These are phyloP conservation scores for Trichoderma reesei DNA, from an alignment of 495 filamentous ascomycete species.

Conservation along the genomic window DNA sequence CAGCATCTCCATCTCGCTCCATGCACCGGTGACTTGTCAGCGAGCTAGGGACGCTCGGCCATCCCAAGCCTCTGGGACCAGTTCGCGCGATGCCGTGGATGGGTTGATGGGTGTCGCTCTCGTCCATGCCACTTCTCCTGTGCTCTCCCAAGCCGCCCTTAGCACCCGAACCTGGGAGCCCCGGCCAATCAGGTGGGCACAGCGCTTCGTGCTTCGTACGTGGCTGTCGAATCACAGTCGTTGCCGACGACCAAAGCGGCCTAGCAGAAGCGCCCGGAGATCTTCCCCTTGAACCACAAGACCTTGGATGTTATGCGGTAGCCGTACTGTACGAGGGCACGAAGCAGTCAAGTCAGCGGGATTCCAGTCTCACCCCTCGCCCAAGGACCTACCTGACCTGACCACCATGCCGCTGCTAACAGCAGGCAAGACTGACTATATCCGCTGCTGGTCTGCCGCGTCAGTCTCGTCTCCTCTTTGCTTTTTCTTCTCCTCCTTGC, in stretches of 20 bases:
- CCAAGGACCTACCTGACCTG: not conserved
- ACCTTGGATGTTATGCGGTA: not conserved
- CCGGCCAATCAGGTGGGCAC: conserved; percentile 3
- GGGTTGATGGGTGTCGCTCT: not conserved
- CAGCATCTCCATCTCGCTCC: not conserved
- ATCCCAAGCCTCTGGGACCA: conserved; percentile 2
- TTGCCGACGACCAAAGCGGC: conserved; percentile 5
- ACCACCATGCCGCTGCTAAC: not conserved
- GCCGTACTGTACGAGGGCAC: too few relatives aligned
- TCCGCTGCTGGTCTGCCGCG: too few relatives aligned
- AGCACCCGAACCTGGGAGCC: not conserved
- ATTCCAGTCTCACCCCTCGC: not conserved
- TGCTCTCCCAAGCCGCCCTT: not conserved
- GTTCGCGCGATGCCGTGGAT: not conserved
- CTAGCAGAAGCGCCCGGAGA: conserved; percentile 9
- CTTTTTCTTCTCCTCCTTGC: not conserved
- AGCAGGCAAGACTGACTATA: too few relatives aligned
- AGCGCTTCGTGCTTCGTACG: not conserved
- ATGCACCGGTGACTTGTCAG: not conserved
- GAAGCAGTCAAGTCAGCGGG: not conserved
- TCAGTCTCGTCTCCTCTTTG: not conserved
- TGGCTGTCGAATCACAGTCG: conserved; percentile 7
- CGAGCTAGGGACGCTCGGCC: not conserved
- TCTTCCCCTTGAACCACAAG: conserved; percentile 1
- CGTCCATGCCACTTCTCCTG: not conserved